Base-by-base conservation (phyloP, 805 yeast genomes). In the Candida sanyiensis region DNA sequence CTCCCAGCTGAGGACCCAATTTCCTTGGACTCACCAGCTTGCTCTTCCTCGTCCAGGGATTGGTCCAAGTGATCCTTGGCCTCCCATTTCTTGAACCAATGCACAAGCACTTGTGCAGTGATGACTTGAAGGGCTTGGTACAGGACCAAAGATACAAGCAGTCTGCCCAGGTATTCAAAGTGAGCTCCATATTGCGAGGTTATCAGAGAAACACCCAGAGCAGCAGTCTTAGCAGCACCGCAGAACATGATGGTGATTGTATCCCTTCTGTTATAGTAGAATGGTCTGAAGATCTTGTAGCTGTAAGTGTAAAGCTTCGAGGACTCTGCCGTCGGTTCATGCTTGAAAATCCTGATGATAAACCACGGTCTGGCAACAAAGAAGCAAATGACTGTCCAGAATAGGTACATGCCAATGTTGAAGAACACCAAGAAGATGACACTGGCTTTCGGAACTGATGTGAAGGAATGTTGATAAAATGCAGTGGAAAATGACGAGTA, bases 181-280 rank as follows among this genome's bases (percentile, higher is more conserved):
- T 69, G 52, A 5, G 73, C 60, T 12, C 94, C 94, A 56, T 85
- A 87, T 57, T 83, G 90, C 0, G 90, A 75, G 2, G 88, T 69
- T n/a, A 83, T 69, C 36, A 87, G 66, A 1, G 95, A 83, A 4
- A 87, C 95, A 26, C 96, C 96, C 37, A 87, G 66, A 0, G 96
- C 96, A 0, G 95, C 96, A 1, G 96, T 87, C 59, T 87, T 88
- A 2, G 96, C 95, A 5, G 95, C 90, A 9, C 95, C 95, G 60
- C 95, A 85, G 43, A 86, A 70, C 82, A 87, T 73, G 36, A 88
- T 72, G 10, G 89, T 70, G 25, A 85, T 84, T 0, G 95, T 75
- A 52, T 88, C 95, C 37, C 66, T 59, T 48, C 80, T 73, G 50
- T 70, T 68, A 59, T 83, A 83, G 59, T 81, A 83, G 51, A 83